Conservation (phyloP, 441 rosid species). For the Viola pubescens region DNA sequence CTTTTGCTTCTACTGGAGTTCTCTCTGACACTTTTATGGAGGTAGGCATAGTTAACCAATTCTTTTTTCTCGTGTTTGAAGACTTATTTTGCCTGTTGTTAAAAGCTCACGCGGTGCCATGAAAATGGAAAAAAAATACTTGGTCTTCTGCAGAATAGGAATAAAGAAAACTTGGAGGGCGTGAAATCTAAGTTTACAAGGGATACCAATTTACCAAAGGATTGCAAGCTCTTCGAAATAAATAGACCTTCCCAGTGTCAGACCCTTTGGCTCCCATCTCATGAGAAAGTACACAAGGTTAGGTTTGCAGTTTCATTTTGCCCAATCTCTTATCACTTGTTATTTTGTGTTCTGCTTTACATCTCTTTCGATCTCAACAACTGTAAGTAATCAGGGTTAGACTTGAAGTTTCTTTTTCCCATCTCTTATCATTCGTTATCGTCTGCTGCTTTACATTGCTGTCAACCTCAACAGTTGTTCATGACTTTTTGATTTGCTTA, state of each 20-base stretch:
- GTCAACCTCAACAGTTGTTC: too few species aligned
- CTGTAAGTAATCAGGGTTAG: too few species aligned
- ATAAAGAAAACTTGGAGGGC: constrained; percentile 19
- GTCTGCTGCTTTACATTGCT: too few species aligned
- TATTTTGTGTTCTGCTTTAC: neutral
- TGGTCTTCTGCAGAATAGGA: constrained; percentile 23
- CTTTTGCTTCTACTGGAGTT: constrained; percentile 29
- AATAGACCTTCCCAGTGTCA: constrained; percentile 34
- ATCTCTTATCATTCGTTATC: too few species aligned
- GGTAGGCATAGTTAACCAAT: constrained; percentile 25
- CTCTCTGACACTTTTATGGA: constrained; percentile 23
- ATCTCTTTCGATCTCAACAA: neutral
- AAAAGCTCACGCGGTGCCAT: neutral
- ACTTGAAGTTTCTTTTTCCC: neutral
- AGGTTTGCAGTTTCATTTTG: too few species aligned
- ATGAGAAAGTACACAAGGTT: constrained; percentile 36
- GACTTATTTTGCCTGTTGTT: constrained; percentile 8
- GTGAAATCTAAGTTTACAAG: constrained; percentile 18
- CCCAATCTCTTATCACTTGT: neutral
- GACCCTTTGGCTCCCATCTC: constrained; percentile 31
- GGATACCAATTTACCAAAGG: constrained; percentile 16
- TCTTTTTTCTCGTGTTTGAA: neutral
- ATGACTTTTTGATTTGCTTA: too few species aligned
- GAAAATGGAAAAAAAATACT: neutral
- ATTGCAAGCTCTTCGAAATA: constrained; percentile 27